Base-by-base conservation (phyloP, 2,329 filamentous ascomycete genomes). In the Bertia moriformis region DNA sequence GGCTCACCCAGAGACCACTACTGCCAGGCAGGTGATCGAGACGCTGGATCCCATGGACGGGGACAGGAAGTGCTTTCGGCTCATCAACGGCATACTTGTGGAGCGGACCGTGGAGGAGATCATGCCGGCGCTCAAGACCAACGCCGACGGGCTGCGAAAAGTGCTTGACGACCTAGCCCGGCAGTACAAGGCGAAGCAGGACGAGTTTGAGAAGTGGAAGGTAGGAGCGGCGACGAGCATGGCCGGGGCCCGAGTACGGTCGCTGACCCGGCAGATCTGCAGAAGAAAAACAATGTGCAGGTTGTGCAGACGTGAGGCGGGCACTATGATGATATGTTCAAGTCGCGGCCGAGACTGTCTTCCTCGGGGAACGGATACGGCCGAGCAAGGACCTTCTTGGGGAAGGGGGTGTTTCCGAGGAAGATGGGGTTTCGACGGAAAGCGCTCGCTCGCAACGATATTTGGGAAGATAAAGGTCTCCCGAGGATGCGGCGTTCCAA, bases 121-220 rank as follows among this genome's bases (percentile, higher is more conserved):
- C 12, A 69, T 93, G 40, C 91, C 91, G 4, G 83, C 86, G 18
- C 69, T 98, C 44, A 81, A 86, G 63, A 96, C 87, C 15, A 96
- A 98, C 57, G 83, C 86, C 18, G 89, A 96, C 45, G 89, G 91
- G 2, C 58, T 98, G 55, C 91, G 83, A 62, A 93, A 94, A 63
- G 87, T 96, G 19, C 67, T 96, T 40, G 88, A 95, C 46, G 89
- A 95, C 57, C 65, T 98, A 46, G 73, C 96, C 48, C 95, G 94
- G 71, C 86, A 94, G 63, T 96, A 96, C 69, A 93, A 93, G 67
- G 65, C 69, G 20, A 93, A 94, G 62, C 88, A 98, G 59, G 78
- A 86, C 32, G 91, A 98, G 55, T 74, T 98, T 68, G 89, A 98
- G 57, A 88, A 81, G 60, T 98, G 91, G 91, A 98, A 98, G 85